Evolutionary conservation across 768 basidiomycete species (phyloP), one percentile per base, ranked within the genome.

Genomic region (Auriscalpium orientale): DNA sequence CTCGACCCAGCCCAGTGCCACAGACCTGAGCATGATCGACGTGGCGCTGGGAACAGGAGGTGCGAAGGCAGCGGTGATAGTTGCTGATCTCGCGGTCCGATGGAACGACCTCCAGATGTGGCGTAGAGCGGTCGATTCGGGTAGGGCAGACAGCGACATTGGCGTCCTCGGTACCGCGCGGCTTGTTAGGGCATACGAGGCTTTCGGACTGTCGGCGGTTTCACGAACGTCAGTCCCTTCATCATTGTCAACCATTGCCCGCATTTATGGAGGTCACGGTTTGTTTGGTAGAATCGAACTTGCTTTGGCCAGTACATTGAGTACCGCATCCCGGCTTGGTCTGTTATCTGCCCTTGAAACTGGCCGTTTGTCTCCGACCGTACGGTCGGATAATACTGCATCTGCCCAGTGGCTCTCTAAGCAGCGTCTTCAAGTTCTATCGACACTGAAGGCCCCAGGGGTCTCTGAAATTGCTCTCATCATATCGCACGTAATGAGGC

Each of bases 21-120:
- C 13, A 13, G 40, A 43, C 12, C n/a, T 43, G n/a, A 18, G 40
- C 40, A 43, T 43, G 40, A 18, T 43, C n/a, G 40, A 43, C n/a
- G 40, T 43, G 13, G 40, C 7, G n/a, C 7, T 43, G 13, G 3
- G 13, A 7, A 18, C n/a, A 12, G 13, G 3, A 18, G n/a, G 40
- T 43, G 13, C 3, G 45, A 54, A 11, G 56, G 54, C 18, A 49
- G 15, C 1, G 20, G 53, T 2, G 49, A 45, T 35, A 18, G 40
- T 43, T 18, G 40, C 40, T 12, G 40, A 43, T 43, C 13, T 43
- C n/a, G 40, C 28, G 58, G 16, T 33, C 34, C 3, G 35, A 55
- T 18, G 61, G 61, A 7, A 60, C 56, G 53, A 46, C 52, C 46
- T 40, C 49, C 20, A 43, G 62, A 7, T 13, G 35, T 3, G 34